Evolutionary conservation across 306 rosid species (phyloP).

Genomic region (Acacia acuminata): DNA sequence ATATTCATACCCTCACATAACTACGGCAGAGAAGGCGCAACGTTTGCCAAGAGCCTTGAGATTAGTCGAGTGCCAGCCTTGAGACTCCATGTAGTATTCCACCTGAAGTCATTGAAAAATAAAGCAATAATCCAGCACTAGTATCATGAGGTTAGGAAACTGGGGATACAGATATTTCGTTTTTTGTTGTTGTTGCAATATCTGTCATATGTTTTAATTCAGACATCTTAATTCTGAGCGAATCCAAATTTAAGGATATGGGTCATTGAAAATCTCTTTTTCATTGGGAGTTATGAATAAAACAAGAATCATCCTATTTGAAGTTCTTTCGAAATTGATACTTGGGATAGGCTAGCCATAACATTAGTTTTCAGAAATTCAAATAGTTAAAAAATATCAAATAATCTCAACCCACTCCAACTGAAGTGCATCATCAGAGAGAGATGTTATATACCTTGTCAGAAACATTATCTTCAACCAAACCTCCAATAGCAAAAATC

Average conservation of each 20-base stretch:
- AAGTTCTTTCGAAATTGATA: background rate
- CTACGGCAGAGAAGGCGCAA: slow-evolving; percentile 45
- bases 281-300: background rate
- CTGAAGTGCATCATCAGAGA: background rate
- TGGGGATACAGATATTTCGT: background rate
- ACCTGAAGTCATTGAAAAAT: slow-evolving; percentile 33
- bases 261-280: background rate
- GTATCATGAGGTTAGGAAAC: background rate
- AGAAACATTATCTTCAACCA: slow-evolving; percentile 9
- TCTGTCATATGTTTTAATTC: background rate
- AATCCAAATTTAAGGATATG: background rate
- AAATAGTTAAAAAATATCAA: background rate
- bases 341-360: background rate
- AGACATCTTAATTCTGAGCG: background rate
- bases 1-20: slow-evolving; percentile 24
- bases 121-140: background rate
- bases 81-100: slow-evolving; percentile 45
- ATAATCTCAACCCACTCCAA: background rate
- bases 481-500: slow-evolving; percentile 45
- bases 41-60: slow-evolving; percentile 48
- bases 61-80: slow-evolving; percentile 43
- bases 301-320: background rate
- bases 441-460: slow-evolving; percentile 36
- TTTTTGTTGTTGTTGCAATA: background rate
- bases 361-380: background rate